These are phyloP conservation scores for Delonix regia DNA, from an alignment of 306 rosid species.

Conservation along the genomic window DNA sequence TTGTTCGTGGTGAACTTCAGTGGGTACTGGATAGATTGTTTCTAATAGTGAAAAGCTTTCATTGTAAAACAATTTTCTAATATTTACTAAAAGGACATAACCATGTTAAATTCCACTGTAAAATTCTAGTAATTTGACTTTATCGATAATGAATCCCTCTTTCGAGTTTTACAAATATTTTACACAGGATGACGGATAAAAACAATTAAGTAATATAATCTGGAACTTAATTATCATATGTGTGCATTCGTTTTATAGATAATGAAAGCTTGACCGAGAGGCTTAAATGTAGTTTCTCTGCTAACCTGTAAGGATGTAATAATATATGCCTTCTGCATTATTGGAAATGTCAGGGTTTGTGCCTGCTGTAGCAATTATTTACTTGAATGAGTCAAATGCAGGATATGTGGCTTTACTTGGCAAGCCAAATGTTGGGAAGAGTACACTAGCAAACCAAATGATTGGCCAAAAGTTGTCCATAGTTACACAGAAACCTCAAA, in stretches of 20 bases:
- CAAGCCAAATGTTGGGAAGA: conserved; percentile 96
- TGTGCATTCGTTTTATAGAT: not conserved
- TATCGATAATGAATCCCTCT: not conserved
- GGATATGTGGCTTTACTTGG: conserved; percentile 95
- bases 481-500: conserved; percentile 97
- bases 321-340: not conserved
- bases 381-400: conserved; percentile 45
- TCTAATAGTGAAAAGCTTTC: not conserved
- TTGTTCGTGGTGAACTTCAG: not conserved
- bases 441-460: conserved; percentile 94
- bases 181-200: not conserved
- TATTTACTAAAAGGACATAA: not conserved
- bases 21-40: not conserved
- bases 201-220: not conserved
- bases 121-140: not conserved
- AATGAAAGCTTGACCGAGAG: not conserved
- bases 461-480: conserved; percentile 92
- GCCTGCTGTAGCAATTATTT: conserved; percentile 19
- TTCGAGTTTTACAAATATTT: not conserved
- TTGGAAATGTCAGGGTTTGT: not conserved
- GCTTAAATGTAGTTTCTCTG: not conserved
- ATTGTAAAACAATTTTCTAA: not conserved
- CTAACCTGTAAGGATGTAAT: not conserved
- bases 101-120: not conserved
- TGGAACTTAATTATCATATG: no score